phyloP scores from a whole-genome alignment of 148 eudicot species.

The Vaccinium vitisidaea region DNA sequence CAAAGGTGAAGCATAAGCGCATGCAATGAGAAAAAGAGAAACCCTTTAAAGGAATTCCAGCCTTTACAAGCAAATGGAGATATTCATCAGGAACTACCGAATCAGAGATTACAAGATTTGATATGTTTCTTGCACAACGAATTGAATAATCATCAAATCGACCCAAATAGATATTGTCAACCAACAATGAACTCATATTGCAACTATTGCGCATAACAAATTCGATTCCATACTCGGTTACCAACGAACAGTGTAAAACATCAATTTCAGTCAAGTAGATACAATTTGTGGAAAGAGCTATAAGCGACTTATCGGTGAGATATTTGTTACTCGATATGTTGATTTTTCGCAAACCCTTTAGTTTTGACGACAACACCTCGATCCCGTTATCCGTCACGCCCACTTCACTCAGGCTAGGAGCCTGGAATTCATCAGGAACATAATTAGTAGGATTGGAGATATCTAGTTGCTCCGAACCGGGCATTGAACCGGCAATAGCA shows the following conservation, averaged over 20 bases:
- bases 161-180: constrained; percentile 26
- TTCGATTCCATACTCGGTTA: constrained; percentile 42
- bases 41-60: constrained; percentile 48
- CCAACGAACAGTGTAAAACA: constrained; percentile 38
- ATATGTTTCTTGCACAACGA: constrained; percentile 26
- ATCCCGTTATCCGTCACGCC: constrained; percentile 56
- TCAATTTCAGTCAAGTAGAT: constrained; percentile 42
- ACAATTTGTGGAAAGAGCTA: constrained; percentile 45
- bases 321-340: constrained; percentile 47
- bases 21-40: constrained; percentile 38
- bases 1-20: constrained; percentile 25
- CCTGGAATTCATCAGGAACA: neutral
- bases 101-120: constrained; percentile 36
- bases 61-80: constrained; percentile 40
- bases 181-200: constrained; percentile 33
- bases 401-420: constrained; percentile 7
- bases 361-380: constrained; percentile 36
- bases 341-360: constrained; percentile 43
- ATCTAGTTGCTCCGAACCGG: constrained; percentile 49
- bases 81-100: constrained; percentile 48
- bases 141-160: constrained; percentile 28
- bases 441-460: constrained; percentile 24
- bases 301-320: constrained; percentile 51
- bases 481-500: constrained; percentile 28
- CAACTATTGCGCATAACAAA: constrained; percentile 31